phyloP scores from a whole-genome alignment of 1,284 basidiomycete genomes.

The Ceratobasidium sp. region DNA sequence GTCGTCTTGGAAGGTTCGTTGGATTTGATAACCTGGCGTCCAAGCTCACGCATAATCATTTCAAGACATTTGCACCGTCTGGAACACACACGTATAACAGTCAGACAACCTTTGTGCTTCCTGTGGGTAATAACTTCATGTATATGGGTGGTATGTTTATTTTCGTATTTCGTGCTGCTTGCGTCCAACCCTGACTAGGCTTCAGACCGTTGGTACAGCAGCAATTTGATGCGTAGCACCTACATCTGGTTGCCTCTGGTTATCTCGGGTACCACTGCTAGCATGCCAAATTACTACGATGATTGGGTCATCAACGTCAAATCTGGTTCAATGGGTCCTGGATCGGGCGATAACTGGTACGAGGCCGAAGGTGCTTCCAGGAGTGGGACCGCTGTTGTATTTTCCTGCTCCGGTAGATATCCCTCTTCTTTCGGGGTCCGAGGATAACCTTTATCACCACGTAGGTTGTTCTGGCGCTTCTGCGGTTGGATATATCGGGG shows the following conservation, averaged over 20 bases:
- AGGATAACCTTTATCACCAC: not conserved
- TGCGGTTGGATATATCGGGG: slow-evolving; percentile 47
- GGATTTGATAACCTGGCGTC: not conserved
- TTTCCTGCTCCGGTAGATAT: slow-evolving; percentile 11
- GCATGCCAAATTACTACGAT: slow-evolving; percentile 46
- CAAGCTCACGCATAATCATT: not conserved
- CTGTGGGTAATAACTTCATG: slow-evolving; percentile 48
- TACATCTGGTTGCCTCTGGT: slow-evolving; percentile 49
- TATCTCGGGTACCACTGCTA: slow-evolving; percentile 47
- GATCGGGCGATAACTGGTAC: slow-evolving; percentile 47
- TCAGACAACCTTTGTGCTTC: slow-evolving; percentile 48
- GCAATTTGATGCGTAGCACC: slow-evolving; percentile 46
- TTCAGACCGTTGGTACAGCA: slow-evolving; percentile 49
- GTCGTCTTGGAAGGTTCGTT: slow-evolving; percentile 48
- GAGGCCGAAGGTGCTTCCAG: slow-evolving; percentile 47
- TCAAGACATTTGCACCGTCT: slow-evolving; percentile 47
- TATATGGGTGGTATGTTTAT: slow-evolving; percentile 48
- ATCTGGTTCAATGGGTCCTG: slow-evolving; percentile 36
- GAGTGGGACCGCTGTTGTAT: slow-evolving; percentile 20
- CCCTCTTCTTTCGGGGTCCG: not conserved
- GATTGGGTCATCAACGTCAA: slow-evolving; percentile 48
- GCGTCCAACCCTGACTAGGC: not conserved
- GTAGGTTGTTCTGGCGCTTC: slow-evolving; percentile 46
- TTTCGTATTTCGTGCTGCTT: not conserved
- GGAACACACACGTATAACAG: slow-evolving; percentile 47